Evolutionary conservation across 2,329 filamentous ascomycete species (phyloP), one percentile per base, ranked within the genome.

Genomic region (Xylariomycetidae sp.): DNA sequence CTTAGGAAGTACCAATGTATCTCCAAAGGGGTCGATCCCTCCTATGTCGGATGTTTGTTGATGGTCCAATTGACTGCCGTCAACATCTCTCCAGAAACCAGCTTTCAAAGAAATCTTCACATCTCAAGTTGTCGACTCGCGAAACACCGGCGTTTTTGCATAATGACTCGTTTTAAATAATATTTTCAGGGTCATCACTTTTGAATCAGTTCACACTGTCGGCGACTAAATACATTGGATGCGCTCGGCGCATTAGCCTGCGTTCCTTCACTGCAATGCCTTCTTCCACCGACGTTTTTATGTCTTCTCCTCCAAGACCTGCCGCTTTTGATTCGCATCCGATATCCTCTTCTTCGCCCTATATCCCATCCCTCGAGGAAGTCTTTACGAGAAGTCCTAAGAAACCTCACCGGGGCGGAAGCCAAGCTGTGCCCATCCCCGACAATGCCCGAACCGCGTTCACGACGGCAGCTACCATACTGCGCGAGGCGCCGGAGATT

Each of bases 301-400:
- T 48, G 40, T 56, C 57, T 6, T 59, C 59, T 12, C 56, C 57
- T 9, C 36, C 46, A 4, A 33, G 46, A 11, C 40, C 45, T 14
- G 35, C 40, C 25, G 34, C 34, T 4, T 31, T 45, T 23, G 45
- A 56, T 8, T 45, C 57, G 13, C 45, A 57, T 18, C 36, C 55
- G 18, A 37, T 60, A 19, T 51, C 56, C 7, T 72, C 72, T 0
- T 76, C 72, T 1, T 77, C 74, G 4, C 72, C 74, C n/a, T 63
- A 63, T n/a, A 53, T 79, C 1, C 75, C 75, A 3, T 65, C 73
- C 0, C 53, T 78, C 0, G 60, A 62, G 23, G 65, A 77, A 3
- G 51, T 79, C 8, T 43, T 72, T 2, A 57, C 61, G 3, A 67
- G 63, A 33, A 51, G 40, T 22, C 42, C 48, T 9, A 60, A 46